phyloP scores from a whole-genome alignment of 1,139 yeast genomes.

The Zygoascus hellenicus region DNA sequence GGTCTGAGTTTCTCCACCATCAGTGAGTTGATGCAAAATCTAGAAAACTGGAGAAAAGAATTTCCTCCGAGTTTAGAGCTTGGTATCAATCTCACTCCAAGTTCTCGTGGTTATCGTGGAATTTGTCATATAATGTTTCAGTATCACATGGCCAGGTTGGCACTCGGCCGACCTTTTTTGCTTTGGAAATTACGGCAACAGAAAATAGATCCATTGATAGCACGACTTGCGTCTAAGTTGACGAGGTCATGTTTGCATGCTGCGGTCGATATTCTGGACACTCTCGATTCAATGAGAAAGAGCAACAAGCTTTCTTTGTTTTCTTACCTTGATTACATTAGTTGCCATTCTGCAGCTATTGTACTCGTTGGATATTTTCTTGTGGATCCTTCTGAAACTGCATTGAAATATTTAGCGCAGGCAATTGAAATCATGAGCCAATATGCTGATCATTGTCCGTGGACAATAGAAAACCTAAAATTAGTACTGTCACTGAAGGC shows the following conservation, averaged over 20 bases:
- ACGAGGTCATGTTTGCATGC: constrained; percentile 4
- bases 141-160: constrained; percentile 10
- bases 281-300: constrained; percentile 1
- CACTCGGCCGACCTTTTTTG: constrained; percentile 11
- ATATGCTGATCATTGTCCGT: constrained; percentile 1
- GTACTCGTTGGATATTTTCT: constrained; percentile 6
- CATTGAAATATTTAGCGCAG: constrained; percentile 1
- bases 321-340: constrained; percentile 10
- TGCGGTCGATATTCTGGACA: constrained; percentile 6
- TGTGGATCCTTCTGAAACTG: constrained; percentile 7
- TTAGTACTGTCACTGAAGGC: constrained; percentile 5
- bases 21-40: constrained; percentile 1
- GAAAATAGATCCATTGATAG: constrained; percentile 2
- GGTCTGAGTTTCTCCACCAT: constrained; percentile 4
- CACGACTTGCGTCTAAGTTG: background rate
- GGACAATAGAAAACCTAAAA: constrained; percentile 2
- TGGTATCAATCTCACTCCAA: background rate
- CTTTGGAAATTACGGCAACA: constrained; percentile 6
- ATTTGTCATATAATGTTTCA: constrained; percentile 8
- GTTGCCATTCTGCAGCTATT: constrained; percentile 9
- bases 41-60: constrained; percentile 8
- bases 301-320: constrained; percentile 1
- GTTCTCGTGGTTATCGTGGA: constrained; percentile 16
- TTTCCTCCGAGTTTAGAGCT: constrained; percentile 6
- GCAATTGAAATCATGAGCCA: constrained; percentile 1